phyloP scores from a whole-genome alignment of 495 filamentous ascomycete species.

The Neurospora intermedia region DNA sequence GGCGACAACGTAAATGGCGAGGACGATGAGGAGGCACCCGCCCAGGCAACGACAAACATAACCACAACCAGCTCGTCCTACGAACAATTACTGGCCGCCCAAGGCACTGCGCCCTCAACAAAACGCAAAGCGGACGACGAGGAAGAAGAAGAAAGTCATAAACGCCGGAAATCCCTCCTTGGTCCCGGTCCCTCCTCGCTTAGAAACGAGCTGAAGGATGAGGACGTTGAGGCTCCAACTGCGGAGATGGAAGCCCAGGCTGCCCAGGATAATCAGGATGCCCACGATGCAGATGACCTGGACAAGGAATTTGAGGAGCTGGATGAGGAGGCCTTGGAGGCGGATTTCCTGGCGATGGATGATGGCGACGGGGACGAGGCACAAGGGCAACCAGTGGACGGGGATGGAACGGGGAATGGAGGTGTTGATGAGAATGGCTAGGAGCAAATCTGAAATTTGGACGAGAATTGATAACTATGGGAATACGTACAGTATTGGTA shows the following conservation, averaged over 20 bases:
- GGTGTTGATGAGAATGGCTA: slow-evolving; percentile 9
- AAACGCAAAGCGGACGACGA: slow-evolving; percentile 25
- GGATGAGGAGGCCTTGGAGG: slow-evolving; percentile 54
- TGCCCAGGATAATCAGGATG: slow-evolving; percentile 17
- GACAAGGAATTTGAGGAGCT: slow-evolving; percentile 31
- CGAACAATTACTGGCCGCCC: not conserved
- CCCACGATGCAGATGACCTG: slow-evolving; percentile 1
- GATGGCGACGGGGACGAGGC: slow-evolving; percentile 29
- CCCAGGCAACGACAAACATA: slow-evolving; percentile 14
- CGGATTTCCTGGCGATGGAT: slow-evolving; percentile 57
- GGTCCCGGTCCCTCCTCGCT: slow-evolving; percentile 37
- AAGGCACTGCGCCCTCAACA: not conserved
- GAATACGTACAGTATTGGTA: not conserved
- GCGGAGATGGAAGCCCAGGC: not conserved
- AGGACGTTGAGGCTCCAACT: not conserved
- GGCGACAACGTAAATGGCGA: slow-evolving; percentile 20
- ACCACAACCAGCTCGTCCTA: not conserved
- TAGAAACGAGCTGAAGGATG: slow-evolving; percentile 15
- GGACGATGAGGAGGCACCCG: slow-evolving; percentile 18
- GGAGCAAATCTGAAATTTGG: not conserved
- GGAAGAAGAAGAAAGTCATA: slow-evolving; percentile 12
- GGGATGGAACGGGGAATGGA: not conserved
- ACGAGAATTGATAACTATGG: not conserved
- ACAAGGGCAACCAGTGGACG: not conserved
- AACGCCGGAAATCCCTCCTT: slow-evolving; percentile 30